These are phyloP conservation scores for Agrocybe praecox DNA, from an alignment of 768 basidiomycete genomes.

Conservation along the genomic window DNA sequence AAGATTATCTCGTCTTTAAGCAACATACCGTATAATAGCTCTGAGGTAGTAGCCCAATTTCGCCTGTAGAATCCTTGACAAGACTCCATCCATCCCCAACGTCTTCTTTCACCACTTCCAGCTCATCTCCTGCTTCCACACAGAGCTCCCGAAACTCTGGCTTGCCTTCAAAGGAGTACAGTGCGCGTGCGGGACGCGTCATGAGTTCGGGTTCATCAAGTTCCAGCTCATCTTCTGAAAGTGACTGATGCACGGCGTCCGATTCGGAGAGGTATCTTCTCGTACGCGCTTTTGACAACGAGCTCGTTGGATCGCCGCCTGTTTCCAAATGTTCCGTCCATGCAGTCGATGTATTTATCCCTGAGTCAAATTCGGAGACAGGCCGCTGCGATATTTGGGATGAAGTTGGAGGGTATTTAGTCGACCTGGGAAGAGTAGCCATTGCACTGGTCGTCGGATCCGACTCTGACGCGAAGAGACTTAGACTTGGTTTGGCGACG, in stretches of 20 bases:
- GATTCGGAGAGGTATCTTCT: conserved; percentile 40
- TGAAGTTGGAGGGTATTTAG: conserved; percentile 17
- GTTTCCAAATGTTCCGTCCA: conserved; percentile 68
- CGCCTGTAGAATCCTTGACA: conserved; percentile 55
- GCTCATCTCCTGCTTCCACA: conserved; percentile 68
- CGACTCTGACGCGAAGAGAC: too few relatives aligned
- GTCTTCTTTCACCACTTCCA: conserved; percentile 73
- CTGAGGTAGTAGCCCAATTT: conserved; percentile 69
- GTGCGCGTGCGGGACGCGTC: conserved; percentile 59
- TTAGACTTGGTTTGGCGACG: too few relatives aligned
- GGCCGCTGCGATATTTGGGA: conserved; percentile 20
- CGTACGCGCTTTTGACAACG: conserved; percentile 34
- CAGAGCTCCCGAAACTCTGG: conserved; percentile 72
- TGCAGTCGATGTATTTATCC: conserved; percentile 75
- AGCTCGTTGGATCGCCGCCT: conserved; percentile 22
- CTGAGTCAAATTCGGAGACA: conserved; percentile 67
- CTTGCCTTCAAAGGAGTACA: conserved; percentile 78
- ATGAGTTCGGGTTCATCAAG: conserved; percentile 34
- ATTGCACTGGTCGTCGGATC: too few relatives aligned
- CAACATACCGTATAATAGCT: conserved; percentile 71
- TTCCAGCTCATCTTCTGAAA: conserved; percentile 49
- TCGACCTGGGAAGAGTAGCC: conserved; percentile 25
- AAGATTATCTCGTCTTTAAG: neutral
- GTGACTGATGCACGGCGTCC: conserved; percentile 16
- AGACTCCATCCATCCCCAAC: conserved; percentile 84